These are phyloP conservation scores for Fusarium sp. DNA, from an alignment of 2,329 filamentous ascomycete genomes.

Conservation along the genomic window DNA sequence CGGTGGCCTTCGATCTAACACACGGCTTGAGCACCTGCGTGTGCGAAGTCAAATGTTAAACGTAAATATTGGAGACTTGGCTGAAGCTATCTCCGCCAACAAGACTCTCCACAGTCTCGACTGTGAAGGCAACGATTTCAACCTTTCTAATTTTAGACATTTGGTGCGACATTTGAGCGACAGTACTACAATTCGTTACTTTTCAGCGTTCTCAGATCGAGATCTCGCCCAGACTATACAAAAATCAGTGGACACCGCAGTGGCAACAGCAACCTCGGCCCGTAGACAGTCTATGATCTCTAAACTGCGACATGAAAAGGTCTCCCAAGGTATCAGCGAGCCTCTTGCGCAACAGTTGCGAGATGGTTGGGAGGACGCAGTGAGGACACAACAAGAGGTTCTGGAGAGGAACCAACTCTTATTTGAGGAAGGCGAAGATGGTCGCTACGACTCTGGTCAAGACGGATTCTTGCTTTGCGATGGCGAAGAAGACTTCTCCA, in stretches of 20 bases:
- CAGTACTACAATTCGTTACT: slow-evolving; percentile 60
- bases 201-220: slow-evolving; percentile 57
- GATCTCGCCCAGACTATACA: slow-evolving; percentile 55
- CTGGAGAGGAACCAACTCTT: slow-evolving; percentile 54
- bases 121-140: slow-evolving; percentile 68
- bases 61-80: slow-evolving; percentile 66
- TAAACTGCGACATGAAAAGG: slow-evolving; percentile 53
- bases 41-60: slow-evolving; percentile 69
- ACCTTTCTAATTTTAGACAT: slow-evolving; percentile 64
- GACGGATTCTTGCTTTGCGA: slow-evolving; percentile 33
- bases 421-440: slow-evolving; percentile 49
- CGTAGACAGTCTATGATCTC: slow-evolving; percentile 55
- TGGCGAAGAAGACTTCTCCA: slow-evolving; percentile 49
- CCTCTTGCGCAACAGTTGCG: slow-evolving; percentile 55
- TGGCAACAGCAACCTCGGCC: slow-evolving; percentile 44
- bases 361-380: slow-evolving; percentile 57
- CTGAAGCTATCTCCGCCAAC: slow-evolving; percentile 64
- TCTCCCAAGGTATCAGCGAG: slow-evolving; percentile 48
- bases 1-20: slow-evolving; percentile 61
- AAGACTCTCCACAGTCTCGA: slow-evolving; percentile 65
- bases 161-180: slow-evolving; percentile 60
- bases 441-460: slow-evolving; percentile 34
- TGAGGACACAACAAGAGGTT: slow-evolving; percentile 52
- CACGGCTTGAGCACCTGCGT: slow-evolving; percentile 63
- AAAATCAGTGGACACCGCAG: slow-evolving; percentile 52